A percentile compares a stretch with the other conserved stretches of the same genome.
Evolutionary conservation across 1,284 basidiomycete species (phyloP).

Genomic region (Athelia psychrophila): DNA sequence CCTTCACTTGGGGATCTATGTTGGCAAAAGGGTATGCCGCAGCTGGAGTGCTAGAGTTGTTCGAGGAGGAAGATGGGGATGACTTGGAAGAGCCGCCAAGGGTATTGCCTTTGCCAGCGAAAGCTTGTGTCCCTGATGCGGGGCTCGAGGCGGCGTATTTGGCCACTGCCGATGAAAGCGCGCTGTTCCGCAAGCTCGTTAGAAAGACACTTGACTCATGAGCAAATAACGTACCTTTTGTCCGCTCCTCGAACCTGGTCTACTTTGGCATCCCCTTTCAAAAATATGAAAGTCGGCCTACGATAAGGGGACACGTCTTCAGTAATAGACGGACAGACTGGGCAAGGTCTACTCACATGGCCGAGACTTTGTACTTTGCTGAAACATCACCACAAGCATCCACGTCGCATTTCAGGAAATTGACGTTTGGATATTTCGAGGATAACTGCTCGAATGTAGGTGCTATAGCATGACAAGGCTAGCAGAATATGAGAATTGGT

Average conservation of each 20-base stretch:
- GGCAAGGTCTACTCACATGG: slow-evolving; percentile 49
- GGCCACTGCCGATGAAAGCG: slow-evolving; percentile 52
- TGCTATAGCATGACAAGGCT: slow-evolving; percentile 77
- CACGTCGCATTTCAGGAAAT: slow-evolving; percentile 80
- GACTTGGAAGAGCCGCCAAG: slow-evolving; percentile 45
- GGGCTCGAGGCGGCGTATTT: slow-evolving; percentile 43
- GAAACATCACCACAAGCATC: slow-evolving; percentile 69
- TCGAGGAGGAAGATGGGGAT: slow-evolving; percentile 28
- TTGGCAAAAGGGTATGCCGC: slow-evolving; percentile 38
- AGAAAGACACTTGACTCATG: slow-evolving; percentile 3
- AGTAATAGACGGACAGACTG: neutral
- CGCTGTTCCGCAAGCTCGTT: slow-evolving; percentile 33
- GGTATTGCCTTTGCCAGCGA: slow-evolving; percentile 71
- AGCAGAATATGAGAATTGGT: slow-evolving; percentile 49
- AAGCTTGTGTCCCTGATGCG: slow-evolving; percentile 36
- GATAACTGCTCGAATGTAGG: slow-evolving; percentile 67
- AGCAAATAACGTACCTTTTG: slow-evolving; percentile 38
- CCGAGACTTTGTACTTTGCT: slow-evolving; percentile 53
- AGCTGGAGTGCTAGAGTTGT: slow-evolving; percentile 28
- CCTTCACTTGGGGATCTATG: slow-evolving; percentile 63
- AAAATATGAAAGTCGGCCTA: slow-evolving; percentile 80
- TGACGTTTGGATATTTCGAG: slow-evolving; percentile 62
- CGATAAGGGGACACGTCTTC: neutral
- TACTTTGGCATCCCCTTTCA: slow-evolving; percentile 65
- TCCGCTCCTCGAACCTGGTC: slow-evolving; percentile 71